phyloP scores from a whole-genome alignment of 2,329 filamentous ascomycete species.

The Claviceps sorghi region DNA sequence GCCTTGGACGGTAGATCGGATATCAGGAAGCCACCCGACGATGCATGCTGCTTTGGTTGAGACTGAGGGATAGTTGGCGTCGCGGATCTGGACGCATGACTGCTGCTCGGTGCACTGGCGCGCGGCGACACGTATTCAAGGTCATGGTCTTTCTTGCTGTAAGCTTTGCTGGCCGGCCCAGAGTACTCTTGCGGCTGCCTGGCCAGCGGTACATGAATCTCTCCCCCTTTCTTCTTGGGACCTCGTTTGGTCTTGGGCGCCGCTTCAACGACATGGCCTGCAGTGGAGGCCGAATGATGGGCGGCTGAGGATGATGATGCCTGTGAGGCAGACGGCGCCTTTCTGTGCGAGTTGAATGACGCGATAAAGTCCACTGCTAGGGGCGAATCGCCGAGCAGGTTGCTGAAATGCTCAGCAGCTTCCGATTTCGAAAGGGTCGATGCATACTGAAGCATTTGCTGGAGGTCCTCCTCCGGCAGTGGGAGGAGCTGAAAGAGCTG shows the following conservation, averaged over 20 bases:
- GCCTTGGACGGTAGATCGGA: constrained; percentile 52
- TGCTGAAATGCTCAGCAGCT: constrained; percentile 72
- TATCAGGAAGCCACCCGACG: constrained; percentile 61
- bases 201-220: constrained; percentile 48
- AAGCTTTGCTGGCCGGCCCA: constrained; percentile 52
- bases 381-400: constrained; percentile 75
- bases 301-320: constrained; percentile 5
- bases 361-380: constrained; percentile 64
- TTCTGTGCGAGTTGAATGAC: constrained; percentile 58
- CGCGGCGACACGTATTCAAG: constrained; percentile 56
- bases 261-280: constrained; percentile 20
- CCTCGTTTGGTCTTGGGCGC: constrained; percentile 36
- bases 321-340: constrained; percentile 20
- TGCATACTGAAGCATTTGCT: constrained; percentile 73
- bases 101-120: constrained; percentile 25
- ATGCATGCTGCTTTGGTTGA: constrained; percentile 37
- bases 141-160: constrained; percentile 57
- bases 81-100: constrained; percentile 22
- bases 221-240: constrained; percentile 42
- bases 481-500: constrained; percentile 71
- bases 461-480: constrained; percentile 69
- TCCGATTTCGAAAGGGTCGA: constrained; percentile 60
- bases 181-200: constrained; percentile 46
- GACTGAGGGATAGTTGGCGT: constrained; percentile 17
- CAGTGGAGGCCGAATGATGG: not conserved